Evolutionary conservation across 1,139 yeast genomes (phyloP).

Genomic region (Blastobotrys serpentis): DNA sequence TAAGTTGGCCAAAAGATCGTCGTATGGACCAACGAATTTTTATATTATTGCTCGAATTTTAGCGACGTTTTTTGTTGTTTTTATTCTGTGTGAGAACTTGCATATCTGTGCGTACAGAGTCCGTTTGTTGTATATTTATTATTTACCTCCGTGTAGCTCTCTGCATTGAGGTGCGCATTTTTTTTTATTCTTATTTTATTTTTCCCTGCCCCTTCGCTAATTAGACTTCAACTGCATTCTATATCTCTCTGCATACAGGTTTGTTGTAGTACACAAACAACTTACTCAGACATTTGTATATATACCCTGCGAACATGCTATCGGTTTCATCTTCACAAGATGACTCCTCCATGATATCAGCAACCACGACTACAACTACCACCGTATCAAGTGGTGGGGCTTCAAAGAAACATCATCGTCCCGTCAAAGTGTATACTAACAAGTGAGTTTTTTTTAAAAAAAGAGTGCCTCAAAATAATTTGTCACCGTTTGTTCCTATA

Average conservation of each 20-base stretch:
- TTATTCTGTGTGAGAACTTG: neutral
- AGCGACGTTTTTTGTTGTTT: neutral
- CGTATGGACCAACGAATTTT: too few species aligned
- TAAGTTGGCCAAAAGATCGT: too few species aligned
- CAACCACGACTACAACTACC: neutral
- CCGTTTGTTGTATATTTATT: neutral
- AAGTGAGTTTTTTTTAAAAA: slow-evolving; percentile 2
- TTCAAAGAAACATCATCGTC: neutral
- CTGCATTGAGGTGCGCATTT: neutral
- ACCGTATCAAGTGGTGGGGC: neutral
- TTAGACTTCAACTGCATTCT: neutral
- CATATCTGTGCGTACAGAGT: neutral
- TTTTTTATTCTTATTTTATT: too few species aligned
- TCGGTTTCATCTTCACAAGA: neutral
- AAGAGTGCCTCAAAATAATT: neutral
- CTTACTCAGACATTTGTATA: neutral
- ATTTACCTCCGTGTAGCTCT: neutral
- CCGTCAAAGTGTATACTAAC: neutral
- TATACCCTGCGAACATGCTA: neutral
- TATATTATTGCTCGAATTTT: too few species aligned
- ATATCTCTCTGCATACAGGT: neutral
- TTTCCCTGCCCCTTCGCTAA: neutral
- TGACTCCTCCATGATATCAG: slow-evolving; percentile 1
- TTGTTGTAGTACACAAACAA: neutral
- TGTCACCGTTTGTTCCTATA: neutral